A percentile compares a stretch with the other conserved stretches of the same genome.
Conservation (phyloP, 2,329 filamentous ascomycete genomes). For the Penicillium hordei region DNA sequence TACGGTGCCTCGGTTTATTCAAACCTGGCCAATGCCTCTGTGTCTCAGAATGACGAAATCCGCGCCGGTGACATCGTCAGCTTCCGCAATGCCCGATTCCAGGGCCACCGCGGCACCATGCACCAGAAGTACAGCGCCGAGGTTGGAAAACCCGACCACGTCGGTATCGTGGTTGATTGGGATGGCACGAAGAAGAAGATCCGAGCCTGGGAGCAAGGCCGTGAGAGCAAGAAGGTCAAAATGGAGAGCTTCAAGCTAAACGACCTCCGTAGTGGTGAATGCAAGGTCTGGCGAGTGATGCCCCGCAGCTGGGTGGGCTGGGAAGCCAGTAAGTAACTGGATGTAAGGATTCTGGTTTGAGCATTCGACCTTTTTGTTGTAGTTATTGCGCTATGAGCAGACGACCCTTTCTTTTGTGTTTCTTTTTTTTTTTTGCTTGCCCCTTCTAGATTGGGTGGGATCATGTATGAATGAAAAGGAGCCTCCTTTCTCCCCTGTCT, state of each 20-base stretch:
- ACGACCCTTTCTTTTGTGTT: constrained; percentile 10
- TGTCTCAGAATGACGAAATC: constrained; percentile 88
- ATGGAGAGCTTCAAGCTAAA: constrained; percentile 91
- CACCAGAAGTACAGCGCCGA: constrained; percentile 90
- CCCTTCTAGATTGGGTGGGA: constrained; percentile 16
- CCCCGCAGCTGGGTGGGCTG: constrained; percentile 89
- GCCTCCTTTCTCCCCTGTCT: constrained; percentile 7
- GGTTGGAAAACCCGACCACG: constrained; percentile 84
- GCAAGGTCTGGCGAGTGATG: constrained; percentile 97
- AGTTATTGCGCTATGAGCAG: constrained; percentile 10
- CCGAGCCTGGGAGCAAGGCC: constrained; percentile 88
- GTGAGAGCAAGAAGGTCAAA: constrained; percentile 91
- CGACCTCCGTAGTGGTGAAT: constrained; percentile 87
- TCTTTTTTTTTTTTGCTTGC: constrained; percentile 1
- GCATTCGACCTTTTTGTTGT: background rate
- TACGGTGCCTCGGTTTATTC: constrained; percentile 92
- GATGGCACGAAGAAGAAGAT: constrained; percentile 99
- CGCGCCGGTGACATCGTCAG: constrained; percentile 88
- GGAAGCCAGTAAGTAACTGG: constrained; percentile 48
- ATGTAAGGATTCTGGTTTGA: background rate
- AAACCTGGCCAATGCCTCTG: constrained; percentile 91
- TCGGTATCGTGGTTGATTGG: constrained; percentile 91
- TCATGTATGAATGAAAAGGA: constrained; percentile 21
- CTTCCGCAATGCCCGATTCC: constrained; percentile 89
- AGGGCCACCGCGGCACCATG: constrained; percentile 93